Conservation (phyloP, 169 alveolate genomes). For the Eimeria maxima region DNA sequence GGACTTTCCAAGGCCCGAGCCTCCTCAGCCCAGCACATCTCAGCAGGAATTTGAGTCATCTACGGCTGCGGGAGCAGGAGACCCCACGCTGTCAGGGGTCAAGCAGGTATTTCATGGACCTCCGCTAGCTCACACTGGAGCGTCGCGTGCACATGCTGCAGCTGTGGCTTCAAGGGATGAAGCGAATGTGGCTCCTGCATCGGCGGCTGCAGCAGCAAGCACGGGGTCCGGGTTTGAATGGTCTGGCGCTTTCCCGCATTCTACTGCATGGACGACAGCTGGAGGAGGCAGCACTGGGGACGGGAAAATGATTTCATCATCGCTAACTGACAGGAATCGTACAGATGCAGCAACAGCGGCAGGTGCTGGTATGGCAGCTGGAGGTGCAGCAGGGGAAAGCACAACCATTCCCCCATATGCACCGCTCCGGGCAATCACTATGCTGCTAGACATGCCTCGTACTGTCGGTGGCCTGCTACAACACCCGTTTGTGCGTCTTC, state of each 20-base stretch:
- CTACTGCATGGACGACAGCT: not conserved
- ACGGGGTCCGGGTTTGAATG: not conserved
- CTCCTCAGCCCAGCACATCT: not conserved
- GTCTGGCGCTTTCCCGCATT: not conserved
- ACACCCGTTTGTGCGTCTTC: constrained; percentile 5
- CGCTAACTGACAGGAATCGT: not conserved
- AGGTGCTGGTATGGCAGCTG: not conserved
- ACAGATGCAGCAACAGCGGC: not conserved
- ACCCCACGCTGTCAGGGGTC: not conserved
- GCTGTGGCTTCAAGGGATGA: not conserved
- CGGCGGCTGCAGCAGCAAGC: not conserved
- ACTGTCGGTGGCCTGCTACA: not conserved
- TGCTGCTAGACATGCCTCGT: not conserved
- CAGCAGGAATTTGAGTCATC: not conserved
- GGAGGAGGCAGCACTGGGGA: not conserved
- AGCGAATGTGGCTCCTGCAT: not conserved
- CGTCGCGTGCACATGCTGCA: not conserved
- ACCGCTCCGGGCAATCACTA: not conserved
- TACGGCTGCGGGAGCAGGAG: not conserved
- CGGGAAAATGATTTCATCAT: too few relatives aligned
- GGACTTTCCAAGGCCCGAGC: not conserved
- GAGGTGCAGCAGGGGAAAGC: not conserved
- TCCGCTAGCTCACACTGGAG: not conserved
- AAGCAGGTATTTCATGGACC: not conserved
- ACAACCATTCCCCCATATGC: not conserved